Percentiles rank a stretch among this genome's conserved stretches.
Conservation (phyloP, 176 grass and related monocot species). For the Aegilops longissima region DNA sequence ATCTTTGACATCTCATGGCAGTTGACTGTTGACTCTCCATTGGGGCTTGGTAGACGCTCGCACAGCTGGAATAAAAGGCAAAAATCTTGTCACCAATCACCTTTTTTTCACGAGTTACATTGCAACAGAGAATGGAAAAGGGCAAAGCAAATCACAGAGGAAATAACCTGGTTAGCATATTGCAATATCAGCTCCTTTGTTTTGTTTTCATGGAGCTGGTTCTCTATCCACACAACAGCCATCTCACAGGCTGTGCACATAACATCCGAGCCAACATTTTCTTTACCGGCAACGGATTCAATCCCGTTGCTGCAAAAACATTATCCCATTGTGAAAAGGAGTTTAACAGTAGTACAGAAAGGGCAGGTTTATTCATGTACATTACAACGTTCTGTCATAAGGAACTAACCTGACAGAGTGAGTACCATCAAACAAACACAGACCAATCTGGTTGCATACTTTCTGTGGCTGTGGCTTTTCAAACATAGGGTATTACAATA, state of each 20-base stretch:
- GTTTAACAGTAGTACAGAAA: no score
- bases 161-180: no score
- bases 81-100: neutral
- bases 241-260: no score
- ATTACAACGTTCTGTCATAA: neutral
- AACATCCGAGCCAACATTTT: no score
- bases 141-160: no score
- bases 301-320: no score
- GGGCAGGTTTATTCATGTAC: no score
- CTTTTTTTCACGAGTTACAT: neutral
- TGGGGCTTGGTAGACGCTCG: conserved; percentile 81
- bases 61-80: conserved; percentile 57
- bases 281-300: no score
- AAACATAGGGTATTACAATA: neutral
- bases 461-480: conserved; percentile 57
- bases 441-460: conserved; percentile 64
- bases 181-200: no score
- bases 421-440: conserved; percentile 76
- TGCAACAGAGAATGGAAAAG: neutral
- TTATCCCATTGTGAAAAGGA: no score
- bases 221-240: no score
- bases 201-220: no score
- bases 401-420: conserved; percentile 60
- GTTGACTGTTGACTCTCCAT: conserved; percentile 72
- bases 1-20: conserved; percentile 72